Base-by-base conservation (phyloP, 257 asterid species). In the Dorcoceras hygrometricum region DNA sequence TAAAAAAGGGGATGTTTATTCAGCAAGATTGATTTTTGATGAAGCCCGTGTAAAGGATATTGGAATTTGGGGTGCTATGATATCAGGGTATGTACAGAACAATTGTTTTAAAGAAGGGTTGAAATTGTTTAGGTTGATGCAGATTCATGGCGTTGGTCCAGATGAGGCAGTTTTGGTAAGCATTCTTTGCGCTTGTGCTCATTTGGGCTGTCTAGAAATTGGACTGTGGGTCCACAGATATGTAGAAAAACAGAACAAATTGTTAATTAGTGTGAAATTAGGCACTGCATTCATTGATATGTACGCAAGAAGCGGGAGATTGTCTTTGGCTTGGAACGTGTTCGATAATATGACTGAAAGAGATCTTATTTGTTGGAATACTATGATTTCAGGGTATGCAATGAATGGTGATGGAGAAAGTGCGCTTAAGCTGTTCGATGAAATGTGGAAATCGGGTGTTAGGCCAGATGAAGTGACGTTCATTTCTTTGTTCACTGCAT, bases 61-160 rank as follows among this genome's bases (percentile, higher is more conserved):
- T 68, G 89, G 90, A 23, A 59, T 82, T 20, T 89, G 95, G 95
- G 91, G 95, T 23, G 81, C 90, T 61, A 87, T 89, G 94, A 73
- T 84, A 48, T 84, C 90, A 26, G 88, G 95, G 63, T 84, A 86
- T 80, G 94, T 84, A 57, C 97, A 86, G 20, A 86, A 84, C 68
- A 81, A 79, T 72, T 81, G 90, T 68, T 90, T 86, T n/a, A 87
- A 86, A 69, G 96, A 86, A 78, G 96, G 95, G 2, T 54, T 90
- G 68, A 69, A 71, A 6, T 36, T 90, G 79, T 86, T 90, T 72
- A 77, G 91, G 73, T 60, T 78, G 65, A 84, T 90, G 95, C 95
- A 88, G 73, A 14, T 77, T 76, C 65, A 75, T 63, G 91, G 92
- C 25, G 69, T 80, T 68, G 63, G 63, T 24, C 92, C 92, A 60